Conservation (phyloP, 1,284 basidiomycete species). For the Tylopilus orsonianus region DNA sequence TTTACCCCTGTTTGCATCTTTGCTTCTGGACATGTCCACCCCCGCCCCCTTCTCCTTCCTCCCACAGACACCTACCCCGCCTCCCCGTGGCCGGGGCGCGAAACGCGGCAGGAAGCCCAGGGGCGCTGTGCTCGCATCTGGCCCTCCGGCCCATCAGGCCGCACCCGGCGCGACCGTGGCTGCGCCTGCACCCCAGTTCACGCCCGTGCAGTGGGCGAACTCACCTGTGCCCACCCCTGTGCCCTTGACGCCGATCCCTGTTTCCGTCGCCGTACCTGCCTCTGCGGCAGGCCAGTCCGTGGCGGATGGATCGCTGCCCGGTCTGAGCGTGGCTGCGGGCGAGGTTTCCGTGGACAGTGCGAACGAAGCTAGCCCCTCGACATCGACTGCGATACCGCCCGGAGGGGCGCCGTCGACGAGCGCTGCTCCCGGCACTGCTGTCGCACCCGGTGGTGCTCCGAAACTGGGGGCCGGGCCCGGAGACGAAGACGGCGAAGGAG, state of each 20-base stretch:
- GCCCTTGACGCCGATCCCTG: slow-evolving; percentile 21
- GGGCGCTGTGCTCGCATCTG: slow-evolving; percentile 35
- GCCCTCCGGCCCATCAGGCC: slow-evolving; percentile 21
- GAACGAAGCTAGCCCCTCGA: slow-evolving; percentile 19
- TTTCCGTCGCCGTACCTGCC: slow-evolving; percentile 10
- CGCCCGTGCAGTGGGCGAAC: slow-evolving; percentile 43
- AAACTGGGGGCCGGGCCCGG: slow-evolving; percentile 21
- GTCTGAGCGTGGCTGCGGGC: slow-evolving; percentile 2
- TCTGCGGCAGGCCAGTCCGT: slow-evolving; percentile 10
- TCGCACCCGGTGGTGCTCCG: slow-evolving; percentile 6
- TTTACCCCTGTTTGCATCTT: slow-evolving; percentile 23
- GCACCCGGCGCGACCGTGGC: too few relatives aligned
- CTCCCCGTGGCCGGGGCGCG: slow-evolving; percentile 46
- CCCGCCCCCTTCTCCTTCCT: slow-evolving; percentile 27
- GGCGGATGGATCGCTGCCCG: background rate
- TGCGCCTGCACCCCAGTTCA: too few relatives aligned
- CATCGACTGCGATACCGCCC: background rate
- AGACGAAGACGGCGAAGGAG: slow-evolving; percentile 55
- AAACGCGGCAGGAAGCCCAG: slow-evolving; percentile 63
- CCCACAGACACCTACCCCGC: slow-evolving; percentile 31
- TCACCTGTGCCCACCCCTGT: slow-evolving; percentile 19
- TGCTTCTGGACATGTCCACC: slow-evolving; percentile 29
- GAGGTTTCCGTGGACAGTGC: slow-evolving; percentile 21
- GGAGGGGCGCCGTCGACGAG: background rate
- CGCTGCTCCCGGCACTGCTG: background rate